Evolutionary conservation across 805 yeast genomes (phyloP), one percentile per base, ranked within the genome.

Genomic region (Saccharomycopsis guyanensis): DNA sequence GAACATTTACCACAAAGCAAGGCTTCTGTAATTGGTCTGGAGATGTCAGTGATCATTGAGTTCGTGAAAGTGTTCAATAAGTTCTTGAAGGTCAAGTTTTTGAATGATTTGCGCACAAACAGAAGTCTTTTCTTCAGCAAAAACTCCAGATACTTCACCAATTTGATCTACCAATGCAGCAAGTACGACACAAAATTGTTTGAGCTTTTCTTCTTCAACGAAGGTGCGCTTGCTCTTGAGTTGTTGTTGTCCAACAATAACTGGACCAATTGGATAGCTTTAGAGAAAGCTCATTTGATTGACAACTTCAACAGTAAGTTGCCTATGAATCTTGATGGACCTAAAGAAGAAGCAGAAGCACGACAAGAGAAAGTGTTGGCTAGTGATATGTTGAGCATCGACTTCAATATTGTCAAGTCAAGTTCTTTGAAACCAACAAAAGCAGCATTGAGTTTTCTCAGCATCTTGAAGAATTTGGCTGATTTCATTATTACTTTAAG

Each of bases 151-250:
- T 42, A 42, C 13, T 47, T 50, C 33, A 50, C 42, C 18, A 50
- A 50, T 29, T 42, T 50, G 35, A 31, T 50, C n/a, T 50, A 47
- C 34, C 53, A 50, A 25, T 42, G 42, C 24, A 45, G 44, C 27
- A 47, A 40, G 25, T 50, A 50, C 31, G 47, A 50, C 10, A 23
- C 31, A 15, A 44, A 27, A 15, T 34, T 47, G 6, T 47, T 41
- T 24, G 51, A 50, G 25, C 15, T 39, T 10, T 50, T 44, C 29
- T 50, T 27, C 19, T 43, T 29, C 23, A 39, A 33, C 23, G 42
- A 45, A 16, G 31, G 19, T 31, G 42, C 33, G 8, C 24, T 49
- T 12, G 35, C 46, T 8, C 7, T 33, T 2, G 49, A 45, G 13
- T 31, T 48, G 5, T 32, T 48, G 18, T 5, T 45, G 6, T 18